Base-by-base conservation (phyloP, 169 alveolate genomes). In the Cryptosporidium felis region DNA sequence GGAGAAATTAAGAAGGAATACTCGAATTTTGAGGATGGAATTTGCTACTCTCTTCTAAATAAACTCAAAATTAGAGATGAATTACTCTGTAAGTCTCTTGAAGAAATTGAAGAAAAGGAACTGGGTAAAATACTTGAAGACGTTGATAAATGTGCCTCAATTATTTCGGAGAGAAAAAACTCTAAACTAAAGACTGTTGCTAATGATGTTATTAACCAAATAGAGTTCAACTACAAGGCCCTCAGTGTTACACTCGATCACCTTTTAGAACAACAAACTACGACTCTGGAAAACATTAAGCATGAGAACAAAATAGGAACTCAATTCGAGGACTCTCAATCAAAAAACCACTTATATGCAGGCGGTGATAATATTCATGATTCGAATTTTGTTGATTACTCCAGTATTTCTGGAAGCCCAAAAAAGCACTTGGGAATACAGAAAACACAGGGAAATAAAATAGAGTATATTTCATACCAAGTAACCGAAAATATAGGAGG, bases 191-290 rank as follows among this genome's bases (percentile, higher is more conserved):
- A 58, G n/a, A 74, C 42, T 10, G 12, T 74, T 9, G 30, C 66
- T 5, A 74, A 14, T 23, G 85, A 74, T 36, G 61, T 74, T n/a
- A 21, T 53, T 12, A 49, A 74, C 38, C 85, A 74, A 38, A 74
- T 74, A 53, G 85, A 74, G 28, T 74, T 74, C 58, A 74, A 74
- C 56, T 74, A 74, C 56, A 74, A 42, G 23, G 85, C 85, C 28
- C n/a, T 74, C 28, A 51, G 42, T 16, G 85, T 74, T 16, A 74
- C 85, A 38, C 42, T 74, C 6, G 67, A 74, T 6, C 85, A 74
- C 28, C 56, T 74, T 36, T 41, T 56, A 38, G 66, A 74, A 9
- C 85, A 56, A 26, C 85, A 74, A 18, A 32, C 18, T 32, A 38
- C 67, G 18, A 74, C 67, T 36, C 42, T 74, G 59, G 85, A 56